Base-by-base conservation (phyloP, 2,329 filamentous ascomycete genomes). In the Podosphaera fusca region DNA sequence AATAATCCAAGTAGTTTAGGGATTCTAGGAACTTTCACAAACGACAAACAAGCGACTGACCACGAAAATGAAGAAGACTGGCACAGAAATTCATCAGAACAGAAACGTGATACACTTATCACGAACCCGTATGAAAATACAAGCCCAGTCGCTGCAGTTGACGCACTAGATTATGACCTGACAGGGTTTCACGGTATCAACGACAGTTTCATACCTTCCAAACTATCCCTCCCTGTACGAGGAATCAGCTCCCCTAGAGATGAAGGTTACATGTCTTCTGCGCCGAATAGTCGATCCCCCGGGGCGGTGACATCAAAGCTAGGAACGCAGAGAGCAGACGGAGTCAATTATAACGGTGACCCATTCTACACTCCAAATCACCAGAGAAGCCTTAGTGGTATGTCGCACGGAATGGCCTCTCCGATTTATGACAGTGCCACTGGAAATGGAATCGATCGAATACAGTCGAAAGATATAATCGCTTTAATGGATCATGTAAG, bases 401-500 rank as follows among this genome's bases (percentile, higher is more conserved):
- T 95, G 72, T 95, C 90, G 6, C 87, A 95, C 65, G 90, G 89
- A 51, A 87, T 95, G 78, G 77, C 75, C 2, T 92, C 88, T 35
- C 89, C 90, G 2, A 74, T 96, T 29, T 96, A 95, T 65, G 92
- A 98, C 67, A 82, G 86, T 59, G 79, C 89, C 94, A 57, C 56
- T 45, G 56, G 56, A 29, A 57, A 57, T 53, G 56, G 56, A n/a
- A 57, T 57, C 35, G 56, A 57, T 42, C 56, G 56, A 35, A 57
- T 57, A 21, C 42, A 57, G 36, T 57, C 56, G 35, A 57, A 40
- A 30, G 56, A 57, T 46, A 57, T 57, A 33, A 85, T 98, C 61
- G 87, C 90, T 31, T 73, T 98, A 59, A 98, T 98, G 92, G 90
- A 98, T 67, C 92, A 98, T 69, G 78, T 83, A 71, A 75, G 80